Base-by-base conservation (phyloP, 225 moss, liverwort and hornwort genomes). In the Polytrichum commune region DNA sequence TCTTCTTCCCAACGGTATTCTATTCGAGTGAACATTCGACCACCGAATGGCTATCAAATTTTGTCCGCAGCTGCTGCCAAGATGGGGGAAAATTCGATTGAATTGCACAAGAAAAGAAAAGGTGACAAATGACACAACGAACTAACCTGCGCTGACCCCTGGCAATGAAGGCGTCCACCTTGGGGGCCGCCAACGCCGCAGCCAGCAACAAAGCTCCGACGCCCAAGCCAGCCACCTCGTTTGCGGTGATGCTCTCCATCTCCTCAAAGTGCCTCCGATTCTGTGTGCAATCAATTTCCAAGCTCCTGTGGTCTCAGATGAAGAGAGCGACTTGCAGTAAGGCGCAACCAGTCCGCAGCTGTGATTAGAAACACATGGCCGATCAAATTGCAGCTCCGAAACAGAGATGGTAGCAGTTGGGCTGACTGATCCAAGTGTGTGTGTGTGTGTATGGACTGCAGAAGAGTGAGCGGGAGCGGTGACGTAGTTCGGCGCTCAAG, bases 141-240 rank as follows among this genome's bases (percentile, higher is more conserved):
- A 23, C 27, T 6, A 54, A 88, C 91, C 85, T 90, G 62, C 89
- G 87, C 81, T 96, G 90, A 46, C 74, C 80, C 33, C 82, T 76
- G 62, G 93, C 91, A 9, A 92, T 83, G 78, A 93, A 96, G 18
- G 83, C 83, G 55, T 93, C 89, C 10, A 93, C 81, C 72, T 84
- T 95, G 38, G 95, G 90, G n/a, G 92, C 68, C 55, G 89, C 85
- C 27, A 94, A 69, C 20, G 92, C 83, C 28, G 90, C 90, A 1
- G 79, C 81, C 19, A 92, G 79, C 64, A 92, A 74, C 64, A 89
- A 78, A 7, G 78, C 89, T 13, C 93, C 91, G 26, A 96, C 89
- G 18, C 86, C 93, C 53, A 96, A 46, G 0, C 93, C 91, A 29
- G 91, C 93, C 20, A 91, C 55, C 76, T 93, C 93, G 25, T 90